Evolutionary conservation across 768 basidiomycete species (phyloP).

Genomic region (Leucocoprinus birnbaumii): DNA sequence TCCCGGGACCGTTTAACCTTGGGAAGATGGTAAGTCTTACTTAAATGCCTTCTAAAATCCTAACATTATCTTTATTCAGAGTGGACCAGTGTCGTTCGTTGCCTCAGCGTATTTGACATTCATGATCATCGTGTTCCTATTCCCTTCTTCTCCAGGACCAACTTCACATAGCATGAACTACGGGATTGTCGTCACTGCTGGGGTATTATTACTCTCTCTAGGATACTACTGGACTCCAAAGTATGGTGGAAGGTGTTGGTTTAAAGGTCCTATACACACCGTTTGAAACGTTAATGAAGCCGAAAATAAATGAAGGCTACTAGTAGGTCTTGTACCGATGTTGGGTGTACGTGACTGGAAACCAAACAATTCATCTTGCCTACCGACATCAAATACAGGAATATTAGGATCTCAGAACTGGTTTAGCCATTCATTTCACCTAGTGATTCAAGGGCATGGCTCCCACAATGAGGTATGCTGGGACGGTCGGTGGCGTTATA

Average conservation of each 20-base stretch:
- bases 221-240: constrained; percentile 68
- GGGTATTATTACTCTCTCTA: constrained; percentile 53
- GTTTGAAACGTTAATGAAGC: too few relatives aligned
- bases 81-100: constrained; percentile 50
- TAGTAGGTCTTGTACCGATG: too few relatives aligned
- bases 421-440: too few relatives aligned
- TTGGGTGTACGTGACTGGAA: too few relatives aligned
- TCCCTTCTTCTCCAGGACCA: constrained; percentile 55
- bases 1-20: constrained; percentile 54
- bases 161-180: constrained; percentile 63
- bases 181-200: constrained; percentile 63
- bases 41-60: neutral
- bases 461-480: too few relatives aligned
- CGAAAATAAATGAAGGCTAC: too few relatives aligned
- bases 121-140: constrained; percentile 61
- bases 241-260: constrained; percentile 74
- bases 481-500: too few relatives aligned
- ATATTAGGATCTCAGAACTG: too few relatives aligned
- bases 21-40: constrained; percentile 28
- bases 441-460: too few relatives aligned
- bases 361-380: too few relatives aligned
- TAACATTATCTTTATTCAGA: too few relatives aligned
- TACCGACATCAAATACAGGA: too few relatives aligned
- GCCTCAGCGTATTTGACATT: constrained; percentile 67
- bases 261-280: constrained; percentile 59